Base-by-base conservation (phyloP, 129 eudicot species). In the Kitagawia praeruptora region DNA sequence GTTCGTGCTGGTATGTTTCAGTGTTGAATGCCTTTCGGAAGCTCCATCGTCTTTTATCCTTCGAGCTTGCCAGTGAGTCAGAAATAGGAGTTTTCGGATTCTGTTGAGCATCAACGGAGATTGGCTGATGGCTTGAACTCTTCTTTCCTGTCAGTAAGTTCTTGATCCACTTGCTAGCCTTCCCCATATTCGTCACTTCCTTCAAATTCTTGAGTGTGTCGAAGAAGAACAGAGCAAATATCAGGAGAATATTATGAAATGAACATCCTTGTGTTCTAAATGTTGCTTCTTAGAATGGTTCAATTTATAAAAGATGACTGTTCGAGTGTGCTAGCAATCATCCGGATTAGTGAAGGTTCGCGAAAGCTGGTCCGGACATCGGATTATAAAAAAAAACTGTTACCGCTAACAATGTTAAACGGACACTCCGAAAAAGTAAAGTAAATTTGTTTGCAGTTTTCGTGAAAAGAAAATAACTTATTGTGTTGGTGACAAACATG, bases 1-100 rank as follows among this genome's bases (percentile, higher is more conserved):
- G 15, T 7, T 80, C 81, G 46, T 76, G 46, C 61, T 79, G 75
- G 23, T 84, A 77, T 42, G 84, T 79, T 13, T 70, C 80, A 49
- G 85, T 66, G 78, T 87, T 89, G 1, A 96, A 87, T 14, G 98
- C 86, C 74, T 97, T 84, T 31, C 98, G 89, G 64, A 94, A 94
- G 86, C 98, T 92, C 98, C 98, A 94, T 77, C 98, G 46, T 41
- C 89, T 85, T 84, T 94, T 94, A 78, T 94, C 97, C 76, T 88
- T 94, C 0, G 92, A 93, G 53, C 90, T 88, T 21, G 93, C 70
- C 64, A 89, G 87, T 12, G 84, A 81, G 75, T 75, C 46, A 6
- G 88, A 80, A 31, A 81, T 49, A 15, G 92, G 91, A 28, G 93
- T 88, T 23, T 90, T 73, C 45, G 85, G 80, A 75, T 74, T 79